Conservation (phyloP, 2,329 filamentous ascomycete genomes). For the Chaetomium sp. region DNA sequence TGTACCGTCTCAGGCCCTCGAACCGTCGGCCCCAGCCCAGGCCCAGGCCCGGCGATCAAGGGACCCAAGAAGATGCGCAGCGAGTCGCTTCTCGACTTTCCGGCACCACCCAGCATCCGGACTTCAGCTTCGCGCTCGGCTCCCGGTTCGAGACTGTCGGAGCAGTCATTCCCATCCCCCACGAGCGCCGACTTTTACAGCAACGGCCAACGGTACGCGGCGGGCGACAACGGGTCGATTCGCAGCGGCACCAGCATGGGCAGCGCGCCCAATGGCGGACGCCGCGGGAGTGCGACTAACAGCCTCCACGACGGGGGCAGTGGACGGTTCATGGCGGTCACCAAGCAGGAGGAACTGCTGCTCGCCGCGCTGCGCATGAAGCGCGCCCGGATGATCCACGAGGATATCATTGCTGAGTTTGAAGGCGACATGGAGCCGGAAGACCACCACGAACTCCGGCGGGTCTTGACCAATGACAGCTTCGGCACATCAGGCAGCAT, state of each 20-base stretch:
- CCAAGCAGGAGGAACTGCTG: slow-evolving; percentile 52
- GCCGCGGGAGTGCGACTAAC: slow-evolving; percentile 18
- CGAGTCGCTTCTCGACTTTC: slow-evolving; percentile 19
- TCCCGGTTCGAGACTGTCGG: slow-evolving; percentile 17
- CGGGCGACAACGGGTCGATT: slow-evolving; percentile 28
- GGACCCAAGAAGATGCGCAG: slow-evolving; percentile 25
- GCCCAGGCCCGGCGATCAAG: slow-evolving; percentile 33
- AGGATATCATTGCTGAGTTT: slow-evolving; percentile 39
- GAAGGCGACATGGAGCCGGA: slow-evolving; percentile 30
- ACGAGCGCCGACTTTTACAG: slow-evolving; percentile 45
- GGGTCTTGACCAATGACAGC: slow-evolving; percentile 19
- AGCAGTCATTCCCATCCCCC: slow-evolving; percentile 45
- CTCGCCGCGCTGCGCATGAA: slow-evolving; percentile 51
- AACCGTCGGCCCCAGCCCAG: slow-evolving; percentile 28
- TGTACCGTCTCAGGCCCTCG: slow-evolving; percentile 30
- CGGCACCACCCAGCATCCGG: slow-evolving; percentile 20
- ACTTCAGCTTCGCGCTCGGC: slow-evolving; percentile 3
- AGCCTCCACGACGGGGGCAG: slow-evolving; percentile 27
- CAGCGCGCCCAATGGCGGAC: slow-evolving; percentile 10
- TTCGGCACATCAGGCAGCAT: slow-evolving; percentile 13
- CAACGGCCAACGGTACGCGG: slow-evolving; percentile 27
- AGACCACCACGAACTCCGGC: slow-evolving; percentile 14
- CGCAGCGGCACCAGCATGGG: slow-evolving; percentile 23
- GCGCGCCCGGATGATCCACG: slow-evolving; percentile 46
- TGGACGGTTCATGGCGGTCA: slow-evolving; percentile 50